Conservation (phyloP, 2,329 filamentous ascomycete species). For the Neonectria magnoliae region DNA sequence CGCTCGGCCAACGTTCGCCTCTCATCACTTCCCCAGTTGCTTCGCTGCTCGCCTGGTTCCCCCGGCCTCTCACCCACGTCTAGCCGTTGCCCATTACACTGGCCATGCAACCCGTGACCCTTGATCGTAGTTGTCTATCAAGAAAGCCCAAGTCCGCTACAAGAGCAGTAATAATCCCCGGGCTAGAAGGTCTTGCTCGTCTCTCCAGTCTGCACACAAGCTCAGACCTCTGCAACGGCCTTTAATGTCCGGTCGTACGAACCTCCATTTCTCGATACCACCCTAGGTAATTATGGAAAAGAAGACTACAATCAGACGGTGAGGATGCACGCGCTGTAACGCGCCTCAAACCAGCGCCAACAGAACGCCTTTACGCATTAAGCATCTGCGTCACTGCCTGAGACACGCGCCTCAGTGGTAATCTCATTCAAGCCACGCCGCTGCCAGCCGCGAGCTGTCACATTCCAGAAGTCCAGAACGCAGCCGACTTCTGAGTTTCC, state of each 20-base stretch:
- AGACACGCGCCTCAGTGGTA: neutral
- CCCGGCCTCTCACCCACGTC: neutral
- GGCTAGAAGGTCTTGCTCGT: neutral
- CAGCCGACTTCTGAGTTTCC: neutral
- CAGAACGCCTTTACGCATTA: neutral
- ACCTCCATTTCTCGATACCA: neutral
- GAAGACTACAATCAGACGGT: neutral
- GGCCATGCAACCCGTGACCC: neutral
- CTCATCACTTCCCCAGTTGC: neutral
- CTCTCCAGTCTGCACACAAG: neutral
- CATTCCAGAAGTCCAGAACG: conserved; percentile 1
- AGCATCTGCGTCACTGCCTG: neutral
- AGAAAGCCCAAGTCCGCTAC: neutral
- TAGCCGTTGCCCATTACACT: neutral
- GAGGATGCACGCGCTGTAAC: neutral
- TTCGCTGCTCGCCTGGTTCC: neutral
- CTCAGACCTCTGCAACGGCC: neutral
- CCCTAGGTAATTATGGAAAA: too few species aligned
- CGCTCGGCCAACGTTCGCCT: neutral
- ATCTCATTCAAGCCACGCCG: neutral
- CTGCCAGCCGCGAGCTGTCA: neutral
- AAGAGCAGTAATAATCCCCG: neutral
- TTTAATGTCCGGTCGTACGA: neutral
- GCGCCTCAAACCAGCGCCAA: neutral
- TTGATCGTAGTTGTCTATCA: neutral